Evolutionary conservation across 1,139 yeast genomes (phyloP).

Genomic region (Blastobotrys elegans): DNA sequence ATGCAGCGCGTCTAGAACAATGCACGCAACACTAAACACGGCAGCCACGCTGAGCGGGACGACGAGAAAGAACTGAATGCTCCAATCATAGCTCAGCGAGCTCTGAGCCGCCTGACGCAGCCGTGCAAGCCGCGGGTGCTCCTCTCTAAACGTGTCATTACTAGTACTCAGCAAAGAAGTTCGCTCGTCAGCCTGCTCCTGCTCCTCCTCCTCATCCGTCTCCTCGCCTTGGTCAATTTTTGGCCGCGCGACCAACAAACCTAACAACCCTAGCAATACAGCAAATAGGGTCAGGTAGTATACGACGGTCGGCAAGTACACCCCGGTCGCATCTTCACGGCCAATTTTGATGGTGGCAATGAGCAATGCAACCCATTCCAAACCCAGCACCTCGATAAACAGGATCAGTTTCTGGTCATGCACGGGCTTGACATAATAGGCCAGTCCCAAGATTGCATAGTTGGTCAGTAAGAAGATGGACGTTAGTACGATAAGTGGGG

Average conservation of each 20-base stretch:
- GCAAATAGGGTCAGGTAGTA: constrained; percentile 50
- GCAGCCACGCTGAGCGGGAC: constrained; percentile 62
- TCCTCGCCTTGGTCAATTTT: constrained; percentile 13
- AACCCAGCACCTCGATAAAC: constrained; percentile 51
- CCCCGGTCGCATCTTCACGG: constrained; percentile 51
- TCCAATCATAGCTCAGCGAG: constrained; percentile 67
- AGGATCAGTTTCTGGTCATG: constrained; percentile 70
- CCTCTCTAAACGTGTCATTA: neutral
- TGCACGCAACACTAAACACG: constrained; percentile 42
- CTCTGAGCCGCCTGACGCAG: constrained; percentile 5
- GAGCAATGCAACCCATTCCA: constrained; percentile 54
- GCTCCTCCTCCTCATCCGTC: neutral
- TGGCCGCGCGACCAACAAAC: constrained; percentile 29
- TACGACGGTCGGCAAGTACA: constrained; percentile 48
- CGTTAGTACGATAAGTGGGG: constrained; percentile 45
- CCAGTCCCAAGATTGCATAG: constrained; percentile 50
- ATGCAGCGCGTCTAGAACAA: constrained; percentile 57
- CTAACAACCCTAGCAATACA: constrained; percentile 52
- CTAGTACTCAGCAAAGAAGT: constrained; percentile 4
- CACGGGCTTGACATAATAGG: constrained; percentile 49
- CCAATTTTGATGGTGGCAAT: constrained; percentile 45
- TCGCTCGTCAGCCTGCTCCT: neutral
- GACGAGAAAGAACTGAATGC: constrained; percentile 59
- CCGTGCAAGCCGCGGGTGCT: constrained; percentile 6
- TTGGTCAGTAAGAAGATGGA: constrained; percentile 49